Evolutionary conservation across 306 rosid genomes (phyloP), one percentile per base, ranked within the genome.

Genomic region (Lotus japonicus): DNA sequence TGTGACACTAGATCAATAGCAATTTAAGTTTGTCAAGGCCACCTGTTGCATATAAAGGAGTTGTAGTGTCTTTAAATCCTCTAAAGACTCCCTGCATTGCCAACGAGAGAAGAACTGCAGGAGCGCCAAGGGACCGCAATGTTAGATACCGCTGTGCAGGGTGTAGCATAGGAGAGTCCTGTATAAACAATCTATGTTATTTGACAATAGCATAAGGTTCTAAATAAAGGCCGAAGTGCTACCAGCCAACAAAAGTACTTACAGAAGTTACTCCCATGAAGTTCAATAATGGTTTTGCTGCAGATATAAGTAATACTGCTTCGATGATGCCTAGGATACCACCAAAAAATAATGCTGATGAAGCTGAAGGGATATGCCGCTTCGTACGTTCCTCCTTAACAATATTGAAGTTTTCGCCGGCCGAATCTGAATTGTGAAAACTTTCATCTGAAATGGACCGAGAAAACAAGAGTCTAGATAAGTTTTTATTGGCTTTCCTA

Each of bases 31-130:
- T 17, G 14, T 56, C 48, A 38, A 76, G 66, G 64, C 19, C n/a
- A 90, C 98, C 91, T 1, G 96, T 88, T 52, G 97, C 98, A 39
- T 84, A 90, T 82, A 92, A 78, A 54, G 98, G 98, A 26, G 98
- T 90, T 83, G 68, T 88, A 1, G 98, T 92, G 77, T 92, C 96
- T 73, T 92, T 92, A 57, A 92, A 82, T 80, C 98, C 98, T 58
- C 98, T 91, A 57, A 92, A 92, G 21, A 90, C 87, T 58, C 98
- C 98, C 75, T 92, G 98, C 94, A 86, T 92, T 3, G 98, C 98
- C 59, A 92, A 77, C 6, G 97, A 92, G 21, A 92, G 94, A 84
- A 92, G 97, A 81, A 92, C 94, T 1, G 97, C 97, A 33, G 98
- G 98, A 74, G 98, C 98, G 64, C 98, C 98, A 15, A 92, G 90